Evolutionary conservation across 225 moss, liverwort and hornwort species (phyloP), one percentile per base, ranked within the genome.

Genomic region (Sphagnum tenellum): DNA sequence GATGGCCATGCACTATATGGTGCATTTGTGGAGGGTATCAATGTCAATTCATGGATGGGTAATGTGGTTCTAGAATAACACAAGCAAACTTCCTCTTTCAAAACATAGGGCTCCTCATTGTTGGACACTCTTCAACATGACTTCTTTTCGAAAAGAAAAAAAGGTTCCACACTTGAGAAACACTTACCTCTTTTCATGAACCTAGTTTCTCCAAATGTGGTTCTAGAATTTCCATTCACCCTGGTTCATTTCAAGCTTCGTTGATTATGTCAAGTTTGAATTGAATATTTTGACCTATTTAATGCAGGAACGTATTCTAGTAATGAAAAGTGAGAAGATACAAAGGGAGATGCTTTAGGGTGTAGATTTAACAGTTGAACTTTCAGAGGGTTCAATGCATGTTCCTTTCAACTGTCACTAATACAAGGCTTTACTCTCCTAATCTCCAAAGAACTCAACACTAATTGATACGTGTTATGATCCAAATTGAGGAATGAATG

Each of bases 81-180:
- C 92, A 47, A 80, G 69, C 51, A 98, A 98, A 70, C 77, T 98
- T 7, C 63, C 69, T 49, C 70, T 62, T 5, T 45, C 65, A 54
- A 71, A 56, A 50, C 70, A 81, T 13, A 70, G 80, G 64, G 67
- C 74, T 60, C 80, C 79, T 61, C 78, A 98, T 58, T 98, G 96
- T 80, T 98, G 90, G 90, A 98, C 93, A 60, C 92, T 98, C 76
- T 87, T 98, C 66, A 98, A 93, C 71, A 81, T 90, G 62, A 93
- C 84, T 65, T 78, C 79, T 44, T 93, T 83, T 56, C 90, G 96
- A 9, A 98, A 84, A 73, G 90, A 76, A 73, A 80, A 93, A 66
- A 98, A 93, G 79, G 92, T 92, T 68, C 96, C 96, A 57, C 93
- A 89, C 85, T 89, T 87, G 66, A 67, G 55, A 59, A 7, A 45